Conservation (phyloP, 768 basidiomycete species). For the Cantharellus anzutake region DNA sequence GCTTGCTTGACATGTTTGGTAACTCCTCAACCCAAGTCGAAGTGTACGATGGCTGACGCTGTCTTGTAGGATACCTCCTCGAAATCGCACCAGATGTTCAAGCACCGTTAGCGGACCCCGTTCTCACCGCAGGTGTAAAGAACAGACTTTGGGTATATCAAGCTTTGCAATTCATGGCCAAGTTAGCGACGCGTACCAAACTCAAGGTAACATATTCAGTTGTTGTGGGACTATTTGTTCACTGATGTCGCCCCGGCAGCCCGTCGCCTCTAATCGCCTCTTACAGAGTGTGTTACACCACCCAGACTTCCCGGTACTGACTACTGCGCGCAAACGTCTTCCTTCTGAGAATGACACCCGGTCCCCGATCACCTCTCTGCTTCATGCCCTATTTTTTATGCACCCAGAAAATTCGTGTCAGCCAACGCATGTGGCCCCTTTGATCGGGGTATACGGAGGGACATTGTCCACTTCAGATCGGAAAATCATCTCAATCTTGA, state of each 20-base stretch:
- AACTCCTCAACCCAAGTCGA: background rate
- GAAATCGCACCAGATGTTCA: slow-evolving; percentile 20
- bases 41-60: background rate
- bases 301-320: slow-evolving; percentile 26
- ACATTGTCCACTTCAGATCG: slow-evolving; percentile 48
- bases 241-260: slow-evolving; percentile 19
- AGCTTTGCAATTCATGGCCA: slow-evolving; percentile 7
- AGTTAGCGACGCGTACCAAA: slow-evolving; percentile 22
- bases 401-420: slow-evolving; percentile 78
- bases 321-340: background rate
- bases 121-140: slow-evolving; percentile 45
- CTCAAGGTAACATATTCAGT: slow-evolving; percentile 37
- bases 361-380: slow-evolving; percentile 31
- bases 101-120: slow-evolving; percentile 46
- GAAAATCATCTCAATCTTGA: slow-evolving; percentile 52
- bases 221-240: background rate
- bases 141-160: slow-evolving; percentile 24
- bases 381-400: slow-evolving; percentile 49
- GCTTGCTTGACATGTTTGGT: slow-evolving; percentile 9
- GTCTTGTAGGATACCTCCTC: slow-evolving; percentile 3
- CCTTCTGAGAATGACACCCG: slow-evolving; percentile 15
- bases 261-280: slow-evolving; percentile 50
- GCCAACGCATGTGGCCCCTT: slow-evolving; percentile 58
- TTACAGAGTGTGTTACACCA: slow-evolving; percentile 63
- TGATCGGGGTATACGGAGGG: slow-evolving; percentile 56